A percentile compares a stretch with the other conserved stretches of the same genome.
Conservation (phyloP, 306 rosid genomes). For the Myrica gale region DNA sequence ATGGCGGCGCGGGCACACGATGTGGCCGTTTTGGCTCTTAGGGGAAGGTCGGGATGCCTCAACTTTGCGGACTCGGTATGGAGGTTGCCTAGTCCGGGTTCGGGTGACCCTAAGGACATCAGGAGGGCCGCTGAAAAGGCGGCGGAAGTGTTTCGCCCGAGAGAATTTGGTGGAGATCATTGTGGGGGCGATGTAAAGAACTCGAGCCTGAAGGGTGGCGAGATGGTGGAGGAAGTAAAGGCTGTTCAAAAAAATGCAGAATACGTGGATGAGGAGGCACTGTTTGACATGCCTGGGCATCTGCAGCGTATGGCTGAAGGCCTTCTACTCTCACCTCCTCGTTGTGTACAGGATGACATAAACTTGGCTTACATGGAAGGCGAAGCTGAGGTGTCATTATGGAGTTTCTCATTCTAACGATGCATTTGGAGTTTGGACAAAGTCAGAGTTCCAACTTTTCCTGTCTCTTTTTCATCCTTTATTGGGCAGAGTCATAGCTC, state of each 20-base stretch:
- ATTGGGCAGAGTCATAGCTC: too few species aligned
- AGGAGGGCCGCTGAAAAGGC: slow-evolving; percentile 57
- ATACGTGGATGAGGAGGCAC: slow-evolving; percentile 35
- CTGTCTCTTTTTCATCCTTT: too few species aligned
- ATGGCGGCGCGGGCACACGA: slow-evolving; percentile 95
- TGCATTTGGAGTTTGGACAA: slow-evolving; percentile 6
- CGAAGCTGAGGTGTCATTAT: slow-evolving; percentile 39
- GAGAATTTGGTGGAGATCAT: slow-evolving; percentile 5
- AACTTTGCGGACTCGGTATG: slow-evolving; percentile 72
- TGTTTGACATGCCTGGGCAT: slow-evolving; percentile 41
- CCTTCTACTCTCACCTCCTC: slow-evolving; percentile 48
- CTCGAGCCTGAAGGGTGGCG: too few species aligned
- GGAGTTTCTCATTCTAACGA: slow-evolving; percentile 36
- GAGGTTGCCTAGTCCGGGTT: slow-evolving; percentile 46
- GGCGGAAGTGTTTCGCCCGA: slow-evolving; percentile 40
- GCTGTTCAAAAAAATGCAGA: not conserved
- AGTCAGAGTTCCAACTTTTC: too few species aligned
- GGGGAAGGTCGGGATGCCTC: slow-evolving; percentile 65
- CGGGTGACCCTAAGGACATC: slow-evolving; percentile 48
- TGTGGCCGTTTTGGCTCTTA: slow-evolving; percentile 60
- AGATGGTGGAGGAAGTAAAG: not conserved
- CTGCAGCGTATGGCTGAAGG: slow-evolving; percentile 50
- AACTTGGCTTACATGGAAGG: slow-evolving; percentile 30
- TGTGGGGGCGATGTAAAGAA: not conserved
- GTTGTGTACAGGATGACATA: not conserved